These are phyloP conservation scores for Fraxinus baroniana DNA, from an alignment of 305 asterid species.

Conservation along the genomic window DNA sequence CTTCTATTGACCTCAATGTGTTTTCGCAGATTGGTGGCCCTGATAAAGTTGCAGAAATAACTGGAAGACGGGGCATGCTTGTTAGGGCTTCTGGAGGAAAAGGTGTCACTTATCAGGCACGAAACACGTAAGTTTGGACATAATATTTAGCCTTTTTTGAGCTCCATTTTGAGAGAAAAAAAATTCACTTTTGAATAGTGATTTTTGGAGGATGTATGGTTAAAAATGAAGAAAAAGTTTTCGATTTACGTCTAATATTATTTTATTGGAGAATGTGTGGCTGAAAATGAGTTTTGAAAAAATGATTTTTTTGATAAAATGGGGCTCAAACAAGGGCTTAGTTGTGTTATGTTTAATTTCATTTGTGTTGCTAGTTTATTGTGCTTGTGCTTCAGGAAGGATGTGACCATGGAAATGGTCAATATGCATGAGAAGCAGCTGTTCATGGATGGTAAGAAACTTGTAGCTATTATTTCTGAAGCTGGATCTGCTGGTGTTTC, in stretches of 20 bases:
- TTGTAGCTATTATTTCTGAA: slow-evolving; percentile 93
- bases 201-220: no score
- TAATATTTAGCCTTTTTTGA: neutral
- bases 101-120: slow-evolving; percentile 94
- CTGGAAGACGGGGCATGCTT: slow-evolving; percentile 97
- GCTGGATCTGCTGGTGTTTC: slow-evolving; percentile 99
- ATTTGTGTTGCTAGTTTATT: slow-evolving; percentile 30
- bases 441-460: slow-evolving; percentile 92
- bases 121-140: slow-evolving; percentile 78
- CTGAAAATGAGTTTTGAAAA: no score
- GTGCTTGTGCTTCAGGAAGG: slow-evolving; percentile 59
- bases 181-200: no score
- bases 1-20: slow-evolving; percentile 28
- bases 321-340: no score
- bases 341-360: slow-evolving; percentile 10
- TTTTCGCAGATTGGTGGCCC: slow-evolving; percentile 92
- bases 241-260: no score
- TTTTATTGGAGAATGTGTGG: no score
- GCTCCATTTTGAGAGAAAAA: no score
- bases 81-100: slow-evolving; percentile 87
- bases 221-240: no score
- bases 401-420: slow-evolving; percentile 96
- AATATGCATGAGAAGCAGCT: slow-evolving; percentile 96
- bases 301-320: no score
- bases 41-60: slow-evolving; percentile 92